These are phyloP conservation scores for Cladosporium colombiae DNA, from an alignment of 2,329 filamentous ascomycete species.

Conservation along the genomic window DNA sequence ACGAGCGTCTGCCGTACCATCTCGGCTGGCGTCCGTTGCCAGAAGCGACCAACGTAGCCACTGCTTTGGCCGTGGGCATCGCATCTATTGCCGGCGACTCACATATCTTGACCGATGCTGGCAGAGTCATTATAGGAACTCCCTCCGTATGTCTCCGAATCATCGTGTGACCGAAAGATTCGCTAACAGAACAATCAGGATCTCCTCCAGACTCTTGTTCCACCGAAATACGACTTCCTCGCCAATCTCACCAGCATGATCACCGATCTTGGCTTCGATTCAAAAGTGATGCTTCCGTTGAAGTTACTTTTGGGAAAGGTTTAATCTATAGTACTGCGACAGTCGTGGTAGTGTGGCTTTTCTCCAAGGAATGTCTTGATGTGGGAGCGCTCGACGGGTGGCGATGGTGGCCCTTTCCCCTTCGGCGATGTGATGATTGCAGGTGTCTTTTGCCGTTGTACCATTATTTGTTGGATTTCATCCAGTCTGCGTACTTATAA, in stretches of 20 bases:
- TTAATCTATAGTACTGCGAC: background rate
- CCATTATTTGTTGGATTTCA: background rate
- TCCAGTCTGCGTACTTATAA: background rate
- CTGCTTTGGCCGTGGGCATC: background rate
- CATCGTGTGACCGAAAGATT: background rate
- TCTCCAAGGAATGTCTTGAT: background rate
- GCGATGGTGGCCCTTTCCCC: background rate
- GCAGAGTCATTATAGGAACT: background rate
- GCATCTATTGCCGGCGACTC: background rate
- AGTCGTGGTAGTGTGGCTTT: background rate
- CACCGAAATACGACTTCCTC: background rate
- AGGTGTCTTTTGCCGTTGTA: background rate
- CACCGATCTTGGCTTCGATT: slow-evolving; percentile 1
- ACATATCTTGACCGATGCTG: background rate
- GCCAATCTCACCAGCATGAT: slow-evolving; percentile 3
- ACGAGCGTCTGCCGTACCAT: slow-evolving; percentile 1
- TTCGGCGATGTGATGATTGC: background rate
- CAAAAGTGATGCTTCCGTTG: background rate
- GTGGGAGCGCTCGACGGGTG: background rate
- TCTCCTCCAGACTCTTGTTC: background rate
- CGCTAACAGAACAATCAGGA: background rate
- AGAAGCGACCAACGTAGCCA: background rate
- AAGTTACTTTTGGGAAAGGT: background rate
- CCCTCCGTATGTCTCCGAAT: background rate
- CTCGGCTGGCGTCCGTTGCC: background rate